Evolutionary conservation across 176 grass and related monocot species (phyloP), one percentile per base, ranked within the genome.

Genomic region (Poa pratensis): DNA sequence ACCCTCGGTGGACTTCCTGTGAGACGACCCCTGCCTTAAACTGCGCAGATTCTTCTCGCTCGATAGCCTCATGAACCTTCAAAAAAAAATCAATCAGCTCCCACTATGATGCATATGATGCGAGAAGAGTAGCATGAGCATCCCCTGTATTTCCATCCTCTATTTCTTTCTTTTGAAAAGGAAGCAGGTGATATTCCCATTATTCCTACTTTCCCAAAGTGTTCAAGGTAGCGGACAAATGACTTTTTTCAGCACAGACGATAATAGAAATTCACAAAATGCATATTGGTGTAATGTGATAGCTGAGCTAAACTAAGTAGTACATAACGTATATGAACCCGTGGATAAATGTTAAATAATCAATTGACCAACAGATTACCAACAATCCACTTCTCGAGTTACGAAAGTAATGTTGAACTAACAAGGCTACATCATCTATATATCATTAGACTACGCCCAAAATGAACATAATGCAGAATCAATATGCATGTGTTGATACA

Each of bases 1-100:
- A 99, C 30, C 96, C 93, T 3, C 86, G 81, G 9, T 45, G 49
- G 18, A 94, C 48, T 84, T 99, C 96, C 61, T 94, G 85, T 15
- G 66, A 90, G 63, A 99, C 84, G 15, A 94, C 86, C 32, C 96
- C 96, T 9, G 82, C 86, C 86, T 96, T 94, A 37, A 94, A 96
- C 62, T 89, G 74, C 39, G 60, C 5, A 6, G 96, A 99, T 79
- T 95, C 93, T 87, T 99, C 93, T 49, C 88, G 85, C 24, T 89
- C 86, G 62, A 99, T 77, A 63, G 90, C 96, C 82, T 99, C 96
- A 3, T 96, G 96, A 86, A 99, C 82, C 94, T 96, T 76, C 1
- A 42, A 64, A 55, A 66, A 66, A 20, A 88, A 85, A 17, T 39
- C 20, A 30, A 60, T 77, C 27, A 80, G 3, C 45, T 50, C 45